Percentiles rank a stretch among this genome's conserved stretches.
Evolutionary conservation across 1,284 basidiomycete genomes (phyloP).

Genomic region (Pseudozyma sp.): DNA sequence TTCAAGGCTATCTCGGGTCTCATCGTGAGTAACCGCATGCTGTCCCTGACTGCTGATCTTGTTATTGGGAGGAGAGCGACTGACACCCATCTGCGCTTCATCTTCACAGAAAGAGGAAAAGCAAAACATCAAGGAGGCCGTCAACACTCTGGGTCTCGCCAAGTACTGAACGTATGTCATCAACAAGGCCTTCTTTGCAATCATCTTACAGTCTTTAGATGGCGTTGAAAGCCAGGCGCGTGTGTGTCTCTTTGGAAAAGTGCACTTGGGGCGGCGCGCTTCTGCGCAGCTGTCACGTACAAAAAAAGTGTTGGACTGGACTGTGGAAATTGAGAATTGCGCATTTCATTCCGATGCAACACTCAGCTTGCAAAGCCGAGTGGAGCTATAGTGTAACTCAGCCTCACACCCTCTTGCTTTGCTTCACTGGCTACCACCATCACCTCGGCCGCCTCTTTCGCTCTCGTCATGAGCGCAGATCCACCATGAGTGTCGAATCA

Average conservation of each 20-base stretch:
- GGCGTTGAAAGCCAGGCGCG: no score
- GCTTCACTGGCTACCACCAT: constrained; percentile 4
- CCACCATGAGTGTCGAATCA: constrained; percentile 43
- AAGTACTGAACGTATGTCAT: constrained; percentile 21
- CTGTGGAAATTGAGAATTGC: not conserved
- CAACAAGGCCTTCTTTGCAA: not conserved
- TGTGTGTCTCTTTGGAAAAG: no score
- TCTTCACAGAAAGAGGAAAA: constrained; percentile 57
- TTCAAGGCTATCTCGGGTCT: constrained; percentile 82
- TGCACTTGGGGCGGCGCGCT: constrained; percentile 4
- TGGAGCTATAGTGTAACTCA: not conserved
- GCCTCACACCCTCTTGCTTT: not conserved
- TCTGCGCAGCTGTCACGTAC: not conserved
- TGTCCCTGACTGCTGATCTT: not conserved
- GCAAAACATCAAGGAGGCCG: constrained; percentile 52
- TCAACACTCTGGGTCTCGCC: constrained; percentile 45
- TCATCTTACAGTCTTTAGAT: not conserved
- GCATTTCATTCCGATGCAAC: not conserved
- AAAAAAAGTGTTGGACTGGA: constrained; percentile 26
- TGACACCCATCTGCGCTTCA: not conserved
- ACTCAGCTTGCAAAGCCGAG: constrained; percentile 1
- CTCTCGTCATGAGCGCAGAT: constrained; percentile 7
- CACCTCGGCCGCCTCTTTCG: constrained; percentile 6
- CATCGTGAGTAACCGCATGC: constrained; percentile 69
- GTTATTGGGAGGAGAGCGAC: not conserved